These are phyloP conservation scores for Fraxinus pennsylvanica DNA, from an alignment of 257 asterid genomes.

Conservation along the genomic window DNA sequence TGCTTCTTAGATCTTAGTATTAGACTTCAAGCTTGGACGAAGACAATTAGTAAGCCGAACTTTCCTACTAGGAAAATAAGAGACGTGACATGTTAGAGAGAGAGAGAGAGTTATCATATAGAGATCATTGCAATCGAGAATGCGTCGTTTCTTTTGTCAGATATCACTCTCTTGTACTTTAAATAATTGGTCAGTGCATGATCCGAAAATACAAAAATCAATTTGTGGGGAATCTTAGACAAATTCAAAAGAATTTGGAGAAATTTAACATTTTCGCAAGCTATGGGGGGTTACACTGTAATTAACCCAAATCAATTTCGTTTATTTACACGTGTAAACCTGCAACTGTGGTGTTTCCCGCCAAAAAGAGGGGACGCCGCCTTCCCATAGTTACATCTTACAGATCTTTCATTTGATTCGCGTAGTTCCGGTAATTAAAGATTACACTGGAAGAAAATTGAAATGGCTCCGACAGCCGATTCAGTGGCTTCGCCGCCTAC, in stretches of 20 bases:
- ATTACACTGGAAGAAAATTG: not conserved
- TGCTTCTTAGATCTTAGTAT: too few species aligned
- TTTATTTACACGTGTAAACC: not conserved
- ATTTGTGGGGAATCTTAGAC: not conserved
- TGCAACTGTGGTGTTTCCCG: slow-evolving; percentile 37
- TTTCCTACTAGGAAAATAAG: too few species aligned
- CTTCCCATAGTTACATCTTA: not conserved
- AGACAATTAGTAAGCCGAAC: too few species aligned
- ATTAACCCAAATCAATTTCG: not conserved
- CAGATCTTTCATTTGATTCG: not conserved
- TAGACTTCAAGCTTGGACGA: too few species aligned
- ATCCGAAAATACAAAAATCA: too few species aligned
- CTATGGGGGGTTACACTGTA: not conserved
- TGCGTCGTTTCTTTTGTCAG: too few species aligned
- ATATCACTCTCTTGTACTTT: too few species aligned
- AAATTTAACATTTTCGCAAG: not conserved
- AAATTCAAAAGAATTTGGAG: not conserved
- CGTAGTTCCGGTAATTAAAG: not conserved
- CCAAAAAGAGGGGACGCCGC: slow-evolving; percentile 32
- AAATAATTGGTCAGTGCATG: too few species aligned
- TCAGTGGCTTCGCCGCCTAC: slow-evolving; percentile 23
- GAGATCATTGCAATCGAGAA: too few species aligned
- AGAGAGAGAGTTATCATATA: too few species aligned
- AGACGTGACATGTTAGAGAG: too few species aligned
- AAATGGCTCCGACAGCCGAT: slow-evolving; percentile 44